phyloP scores from a whole-genome alignment of 2,329 filamentous ascomycete species.

The Epichloe hybrida region DNA sequence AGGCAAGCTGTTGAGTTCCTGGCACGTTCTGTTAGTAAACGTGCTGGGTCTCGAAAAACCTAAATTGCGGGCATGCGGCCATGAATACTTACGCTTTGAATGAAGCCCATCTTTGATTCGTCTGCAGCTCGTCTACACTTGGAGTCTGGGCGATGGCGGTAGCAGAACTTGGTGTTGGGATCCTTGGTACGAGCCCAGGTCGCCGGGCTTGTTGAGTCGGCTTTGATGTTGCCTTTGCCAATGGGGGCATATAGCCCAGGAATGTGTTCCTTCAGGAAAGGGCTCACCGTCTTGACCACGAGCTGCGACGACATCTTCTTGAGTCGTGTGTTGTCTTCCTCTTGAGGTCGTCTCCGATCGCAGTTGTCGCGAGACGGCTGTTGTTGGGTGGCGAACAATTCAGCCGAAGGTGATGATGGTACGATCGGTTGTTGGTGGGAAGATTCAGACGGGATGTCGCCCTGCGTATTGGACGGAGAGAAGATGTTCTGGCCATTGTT shows the following conservation, averaged over 20 bases:
- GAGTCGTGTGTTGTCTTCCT: conserved; percentile 34
- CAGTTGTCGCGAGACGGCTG: conserved; percentile 30
- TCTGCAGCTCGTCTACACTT: conserved; percentile 89
- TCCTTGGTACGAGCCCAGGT: conserved; percentile 27
- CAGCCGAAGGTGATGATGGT: conserved; percentile 5
- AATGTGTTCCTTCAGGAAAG: conserved; percentile 84
- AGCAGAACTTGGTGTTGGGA: conserved; percentile 84
- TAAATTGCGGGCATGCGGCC: background rate
- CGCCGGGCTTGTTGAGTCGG: conserved; percentile 9
- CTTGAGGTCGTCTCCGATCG: conserved; percentile 35
- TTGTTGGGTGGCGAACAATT: conserved; percentile 6
- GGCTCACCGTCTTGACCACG: conserved; percentile 65
- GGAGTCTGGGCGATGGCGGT: conserved; percentile 83
- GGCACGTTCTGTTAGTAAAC: conserved; percentile 4
- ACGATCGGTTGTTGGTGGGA: background rate
- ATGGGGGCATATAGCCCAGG: conserved; percentile 76
- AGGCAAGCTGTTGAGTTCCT: conserved; percentile 73
- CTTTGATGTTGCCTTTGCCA: conserved; percentile 36
- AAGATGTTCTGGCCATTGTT: background rate
- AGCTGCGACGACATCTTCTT: conserved; percentile 50
- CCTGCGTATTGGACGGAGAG: background rate
- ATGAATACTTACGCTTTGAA: conserved; percentile 58
- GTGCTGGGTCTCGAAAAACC: background rate
- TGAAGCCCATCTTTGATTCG: conserved; percentile 88
- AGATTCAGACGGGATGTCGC: background rate